phyloP scores from a whole-genome alignment of 2,329 filamentous ascomycete species.

The Ophiostoma triangulosporum region DNA sequence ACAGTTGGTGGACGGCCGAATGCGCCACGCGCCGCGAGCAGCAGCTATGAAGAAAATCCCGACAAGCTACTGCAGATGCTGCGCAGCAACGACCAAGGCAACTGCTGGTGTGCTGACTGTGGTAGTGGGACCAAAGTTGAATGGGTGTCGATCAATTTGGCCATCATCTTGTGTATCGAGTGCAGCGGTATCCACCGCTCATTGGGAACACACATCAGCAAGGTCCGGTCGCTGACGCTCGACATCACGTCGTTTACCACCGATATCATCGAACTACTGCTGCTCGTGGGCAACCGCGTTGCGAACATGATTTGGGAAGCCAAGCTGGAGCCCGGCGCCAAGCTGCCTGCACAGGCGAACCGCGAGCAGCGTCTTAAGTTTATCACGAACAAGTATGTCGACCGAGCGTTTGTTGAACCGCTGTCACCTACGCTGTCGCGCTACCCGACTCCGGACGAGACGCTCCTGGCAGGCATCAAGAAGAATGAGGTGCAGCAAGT shows the following conservation, averaged over 20 bases:
- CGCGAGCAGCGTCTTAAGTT: conserved; percentile 87
- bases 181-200: conserved; percentile 96
- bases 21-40: conserved; percentile 49
- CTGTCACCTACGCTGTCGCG: conserved; percentile 63
- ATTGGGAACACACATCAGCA: conserved; percentile 92
- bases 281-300: conserved; percentile 83
- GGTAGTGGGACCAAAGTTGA: conserved; percentile 85
- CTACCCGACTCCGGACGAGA: conserved; percentile 71
- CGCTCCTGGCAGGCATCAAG: conserved; percentile 83
- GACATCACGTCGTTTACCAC: conserved; percentile 94
- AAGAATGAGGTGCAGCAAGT: conserved; percentile 91
- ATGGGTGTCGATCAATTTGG: conserved; percentile 97
- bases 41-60: conserved; percentile 65
- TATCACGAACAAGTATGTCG: conserved; percentile 89
- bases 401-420: conserved; percentile 66
- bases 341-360: conserved; percentile 63
- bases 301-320: conserved; percentile 97
- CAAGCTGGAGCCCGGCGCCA: conserved; percentile 57
- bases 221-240: conserved; percentile 85
- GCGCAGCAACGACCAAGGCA: conserved; percentile 81
- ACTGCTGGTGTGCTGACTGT: conserved; percentile 89
- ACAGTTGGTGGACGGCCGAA: conserved; percentile 81
- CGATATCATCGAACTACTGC: conserved; percentile 87
- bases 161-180: conserved; percentile 92
- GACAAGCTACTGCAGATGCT: conserved; percentile 78